These are phyloP conservation scores for Nemania serpens DNA, from an alignment of 2,329 filamentous ascomycete genomes.

Conservation along the genomic window DNA sequence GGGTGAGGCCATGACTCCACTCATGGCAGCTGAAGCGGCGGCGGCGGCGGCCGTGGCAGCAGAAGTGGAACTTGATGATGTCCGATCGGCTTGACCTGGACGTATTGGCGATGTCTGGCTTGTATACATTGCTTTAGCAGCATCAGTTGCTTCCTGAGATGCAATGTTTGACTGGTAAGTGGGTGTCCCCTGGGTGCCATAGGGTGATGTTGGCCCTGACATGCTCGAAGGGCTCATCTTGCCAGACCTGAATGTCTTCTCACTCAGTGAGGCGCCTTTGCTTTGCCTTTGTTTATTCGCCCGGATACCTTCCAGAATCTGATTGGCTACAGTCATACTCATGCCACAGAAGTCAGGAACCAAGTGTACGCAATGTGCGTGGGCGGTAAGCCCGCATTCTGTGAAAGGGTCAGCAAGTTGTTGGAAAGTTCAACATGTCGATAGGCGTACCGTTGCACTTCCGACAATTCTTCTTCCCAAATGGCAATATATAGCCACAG, in stretches of 20 bases:
- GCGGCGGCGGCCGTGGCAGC: constrained; percentile 49
- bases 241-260: constrained; percentile 65
- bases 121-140: constrained; percentile 66
- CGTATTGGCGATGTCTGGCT: constrained; percentile 58
- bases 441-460: constrained; percentile 76
- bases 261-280: constrained; percentile 63
- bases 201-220: constrained; percentile 41
- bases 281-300: constrained; percentile 74
- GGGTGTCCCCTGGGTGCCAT: constrained; percentile 29
- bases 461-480: constrained; percentile 92
- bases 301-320: constrained; percentile 86
- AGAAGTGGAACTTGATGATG: constrained; percentile 58
- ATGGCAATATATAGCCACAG: constrained; percentile 92
- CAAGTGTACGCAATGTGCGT: constrained; percentile 89
- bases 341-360: constrained; percentile 99
- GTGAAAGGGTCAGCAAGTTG: constrained; percentile 38
- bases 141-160: constrained; percentile 62
- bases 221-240: constrained; percentile 51
- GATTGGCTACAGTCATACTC: constrained; percentile 96
- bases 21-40: constrained; percentile 63
- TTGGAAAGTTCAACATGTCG: not conserved
- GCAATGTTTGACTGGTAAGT: constrained; percentile 43
- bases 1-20: constrained; percentile 49
- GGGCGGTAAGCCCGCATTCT: constrained; percentile 92
- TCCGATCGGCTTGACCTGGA: constrained; percentile 57